Conservation (phyloP, 2,329 filamentous ascomycete species). For the Beauveria caledonica region DNA sequence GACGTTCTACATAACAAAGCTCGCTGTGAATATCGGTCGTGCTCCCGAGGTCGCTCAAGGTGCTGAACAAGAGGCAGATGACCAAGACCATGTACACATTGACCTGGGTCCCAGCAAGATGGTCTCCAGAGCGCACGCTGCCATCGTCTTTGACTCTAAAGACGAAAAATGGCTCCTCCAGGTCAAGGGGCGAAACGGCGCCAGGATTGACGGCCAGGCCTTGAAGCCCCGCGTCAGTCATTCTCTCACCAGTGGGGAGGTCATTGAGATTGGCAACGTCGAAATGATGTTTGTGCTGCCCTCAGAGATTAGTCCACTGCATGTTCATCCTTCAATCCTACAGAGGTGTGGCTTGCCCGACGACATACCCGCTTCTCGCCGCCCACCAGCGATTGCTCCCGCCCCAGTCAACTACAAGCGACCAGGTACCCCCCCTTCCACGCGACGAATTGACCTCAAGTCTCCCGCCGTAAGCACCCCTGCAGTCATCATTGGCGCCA, state of each 20-base stretch:
- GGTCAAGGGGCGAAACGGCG: conserved; percentile 86
- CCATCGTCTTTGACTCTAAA: conserved; percentile 63
- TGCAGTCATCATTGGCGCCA: conserved; percentile 31
- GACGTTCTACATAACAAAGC: conserved; percentile 74
- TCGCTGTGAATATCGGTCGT: conserved; percentile 69
- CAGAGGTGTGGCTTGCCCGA: conserved; percentile 53
- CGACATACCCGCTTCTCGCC: conserved; percentile 22
- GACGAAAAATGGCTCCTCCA: conserved; percentile 71
- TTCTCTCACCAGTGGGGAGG: conserved; percentile 72
- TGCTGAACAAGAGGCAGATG: conserved; percentile 35
- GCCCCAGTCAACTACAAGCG: conserved; percentile 53
- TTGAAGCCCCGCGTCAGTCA: conserved; percentile 60
- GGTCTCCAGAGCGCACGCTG: conserved; percentile 68
- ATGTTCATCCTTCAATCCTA: conserved; percentile 61
- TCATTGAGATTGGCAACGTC: conserved; percentile 83
- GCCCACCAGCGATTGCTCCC: conserved; percentile 46
- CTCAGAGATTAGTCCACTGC: conserved; percentile 55
- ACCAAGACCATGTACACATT: conserved; percentile 61
- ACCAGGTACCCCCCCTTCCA: conserved; percentile 52
- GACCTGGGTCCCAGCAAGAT: conserved; percentile 81
- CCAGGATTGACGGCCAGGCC: conserved; percentile 69
- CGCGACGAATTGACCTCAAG: conserved; percentile 20
- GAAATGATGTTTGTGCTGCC: conserved; percentile 99
- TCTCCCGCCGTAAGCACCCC: conserved; percentile 29
- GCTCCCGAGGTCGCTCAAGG: conserved; percentile 43